Conservation (phyloP, 75 land plant genomes). For the Cupressus sempervirens region DNA sequence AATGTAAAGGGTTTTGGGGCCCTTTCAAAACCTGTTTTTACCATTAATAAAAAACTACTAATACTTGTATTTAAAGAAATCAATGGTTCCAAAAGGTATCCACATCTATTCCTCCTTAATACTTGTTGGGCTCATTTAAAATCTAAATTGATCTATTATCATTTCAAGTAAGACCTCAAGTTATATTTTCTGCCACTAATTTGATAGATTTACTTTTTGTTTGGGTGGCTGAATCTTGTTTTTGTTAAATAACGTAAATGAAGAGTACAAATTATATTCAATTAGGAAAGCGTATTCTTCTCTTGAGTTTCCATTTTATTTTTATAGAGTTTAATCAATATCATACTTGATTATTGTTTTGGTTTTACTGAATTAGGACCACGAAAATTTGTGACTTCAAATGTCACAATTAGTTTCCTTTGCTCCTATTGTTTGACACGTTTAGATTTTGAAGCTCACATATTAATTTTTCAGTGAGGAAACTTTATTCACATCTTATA, state of each 20-base stretch:
- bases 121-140: background rate
- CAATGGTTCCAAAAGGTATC: background rate
- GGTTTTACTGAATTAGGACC: background rate
- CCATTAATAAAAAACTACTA: too few species aligned
- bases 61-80: slow-evolving; percentile 6
- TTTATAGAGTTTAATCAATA: background rate
- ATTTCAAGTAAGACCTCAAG: background rate
- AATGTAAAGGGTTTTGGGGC: too few species aligned
- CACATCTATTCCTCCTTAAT: background rate
- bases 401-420: background rate
- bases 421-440: background rate
- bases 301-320: background rate
- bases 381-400: background rate
- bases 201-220: background rate
- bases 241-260: background rate
- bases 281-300: background rate
- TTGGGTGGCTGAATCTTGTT: background rate
- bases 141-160: background rate
- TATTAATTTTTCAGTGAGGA: background rate
- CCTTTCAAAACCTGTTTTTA: too few species aligned
- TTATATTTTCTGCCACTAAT: background rate
- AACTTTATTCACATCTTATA: background rate
- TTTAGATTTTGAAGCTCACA: slow-evolving; percentile 6
- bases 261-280: background rate
- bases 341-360: background rate